A percentile compares a stretch with the other conserved stretches of the same genome.
These are phyloP conservation scores for Dianthus caryophyllus DNA, from an alignment of 148 eudicot genomes.

Conservation along the genomic window DNA sequence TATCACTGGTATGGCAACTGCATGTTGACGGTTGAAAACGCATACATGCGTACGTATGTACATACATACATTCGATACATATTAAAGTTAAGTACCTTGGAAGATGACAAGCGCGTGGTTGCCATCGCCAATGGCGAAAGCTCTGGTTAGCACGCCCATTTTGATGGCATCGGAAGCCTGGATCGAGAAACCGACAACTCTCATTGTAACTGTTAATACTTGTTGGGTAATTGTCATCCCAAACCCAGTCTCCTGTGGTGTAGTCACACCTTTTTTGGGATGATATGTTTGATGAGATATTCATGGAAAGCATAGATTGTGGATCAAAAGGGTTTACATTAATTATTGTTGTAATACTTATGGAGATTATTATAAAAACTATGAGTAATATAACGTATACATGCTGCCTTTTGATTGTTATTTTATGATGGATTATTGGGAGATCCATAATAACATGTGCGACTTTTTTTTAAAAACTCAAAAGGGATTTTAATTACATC, in stretches of 20 bases:
- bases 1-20: conserved; percentile 18
- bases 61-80: too few relatives aligned
- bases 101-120: conserved; percentile 51
- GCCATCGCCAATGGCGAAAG: conserved; percentile 78
- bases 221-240: conserved; percentile 45
- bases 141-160: conserved; percentile 50
- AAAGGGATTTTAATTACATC: too few relatives aligned
- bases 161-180: conserved; percentile 60
- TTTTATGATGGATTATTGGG: conserved; percentile 21
- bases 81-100: conserved; percentile 49
- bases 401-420: conserved; percentile 27
- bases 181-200: conserved; percentile 66
- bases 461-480: too few relatives aligned
- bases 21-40: conserved; percentile 26
- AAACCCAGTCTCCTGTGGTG: conserved; percentile 58
- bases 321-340: conserved; percentile 27
- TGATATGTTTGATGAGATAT: conserved; percentile 16
- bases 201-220: conserved; percentile 38
- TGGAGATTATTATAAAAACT: conserved; percentile 21
- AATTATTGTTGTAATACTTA: conserved; percentile 16
- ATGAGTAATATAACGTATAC: conserved; percentile 20
- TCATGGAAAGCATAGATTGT: conserved; percentile 9
- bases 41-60: too few relatives aligned
- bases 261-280: conserved; percentile 45
- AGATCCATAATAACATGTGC: conserved; percentile 66